Evolutionary conservation across 2,329 filamentous ascomycete species (phyloP), one percentile per base, ranked within the genome.

Genomic region (Phoma sp.): DNA sequence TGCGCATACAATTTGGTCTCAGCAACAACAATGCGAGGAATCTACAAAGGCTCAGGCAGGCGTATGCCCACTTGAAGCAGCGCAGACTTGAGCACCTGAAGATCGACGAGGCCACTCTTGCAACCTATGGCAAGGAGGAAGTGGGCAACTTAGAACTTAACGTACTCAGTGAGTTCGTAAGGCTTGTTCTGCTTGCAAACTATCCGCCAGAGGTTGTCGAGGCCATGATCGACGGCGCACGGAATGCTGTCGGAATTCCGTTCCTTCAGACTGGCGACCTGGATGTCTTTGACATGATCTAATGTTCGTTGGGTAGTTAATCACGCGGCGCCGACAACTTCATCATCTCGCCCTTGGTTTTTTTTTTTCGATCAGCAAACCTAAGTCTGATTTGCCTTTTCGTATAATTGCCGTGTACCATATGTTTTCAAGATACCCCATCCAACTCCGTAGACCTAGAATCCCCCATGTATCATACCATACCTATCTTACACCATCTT

Each of bases 81-180:
- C 48, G 53, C 14, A 62, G 68, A n/a, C 47, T 66, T 2, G 30
- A 61, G 15, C 40, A 57, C 15, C 62, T 68, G 62, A 32, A 56
- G 6, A 36, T 66, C 2, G 56, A 54, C 1, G 43, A 45, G 4
- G 50, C 60, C n/a, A 47, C 63, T 1, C 59, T 53, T 26, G 47
- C 47, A 7, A 29, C 17, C 7, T 34, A 71, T 50, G 65, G 48
- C 5, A 43, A 62, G 7, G 59, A 68, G 34, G 47, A 74, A 17
- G 38, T 62, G 17, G 61, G 59, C 0, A 65, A 74, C 15, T 7
- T 71, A 9, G 56, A 57, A 7, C 33, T 75, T 37, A 61, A 74
- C 39, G 17, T 65, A 4, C 43, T 75, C 17, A 72, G 69, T 12
- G 71, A 73, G 50, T 71, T 73, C 40, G 53, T 73, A 2, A 62